Base-by-base conservation (phyloP, 1,284 basidiomycete genomes). In the Trichosporon sp. region DNA sequence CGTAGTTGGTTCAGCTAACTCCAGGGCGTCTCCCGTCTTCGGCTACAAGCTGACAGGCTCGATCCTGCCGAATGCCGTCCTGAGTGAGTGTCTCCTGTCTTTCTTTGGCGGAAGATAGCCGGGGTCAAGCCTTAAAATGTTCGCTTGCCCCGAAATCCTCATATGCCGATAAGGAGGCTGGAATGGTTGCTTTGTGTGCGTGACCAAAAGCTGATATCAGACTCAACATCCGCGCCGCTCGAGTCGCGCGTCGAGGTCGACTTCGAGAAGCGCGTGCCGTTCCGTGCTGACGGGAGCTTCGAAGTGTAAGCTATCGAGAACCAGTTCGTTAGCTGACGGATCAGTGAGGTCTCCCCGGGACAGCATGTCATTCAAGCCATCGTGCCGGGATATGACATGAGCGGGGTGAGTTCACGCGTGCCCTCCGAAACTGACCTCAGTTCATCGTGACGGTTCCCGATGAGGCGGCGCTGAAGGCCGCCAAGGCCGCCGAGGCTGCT, bases 201-300 rank as follows among this genome's bases (percentile, higher is more conserved):
- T n/a, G n/a, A n/a, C n/a, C n/a, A n/a, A n/a, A 2, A 60, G 65
- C 68, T 69, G 44, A 69, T 51, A 2, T 5, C 53, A 72, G 71
- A 68, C 62, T 31, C 65, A 18, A 56, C 53, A 18, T 18, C 18
- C 12, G 62, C 78, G 18, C 73, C 75, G 1, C 70, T 76, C 42
- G 69, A 70, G 9, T 76, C 76, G 21, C 72, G 73, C 21, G 72
- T 82, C 12, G 73, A 73, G 18, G 68, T 80, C 12, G 73, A 80
- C 71, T 68, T 75, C 2, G 68, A 68, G 6, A 62, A 62, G 47
- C 67, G 68, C 35, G 72, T 76, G 5, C 74, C 73, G 47, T 70
- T 82, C 51, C 73, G 70, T 27, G 70, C 71, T 35, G 79, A 80
- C 64, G 80, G 80, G 1, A 71, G 72, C 18, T 82, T 80, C 66